A percentile compares a stretch with the other conserved stretches of the same genome.
These are phyloP conservation scores for Beauveria asiatica DNA, from an alignment of 2,329 filamentous ascomycete genomes.

Conservation along the genomic window DNA sequence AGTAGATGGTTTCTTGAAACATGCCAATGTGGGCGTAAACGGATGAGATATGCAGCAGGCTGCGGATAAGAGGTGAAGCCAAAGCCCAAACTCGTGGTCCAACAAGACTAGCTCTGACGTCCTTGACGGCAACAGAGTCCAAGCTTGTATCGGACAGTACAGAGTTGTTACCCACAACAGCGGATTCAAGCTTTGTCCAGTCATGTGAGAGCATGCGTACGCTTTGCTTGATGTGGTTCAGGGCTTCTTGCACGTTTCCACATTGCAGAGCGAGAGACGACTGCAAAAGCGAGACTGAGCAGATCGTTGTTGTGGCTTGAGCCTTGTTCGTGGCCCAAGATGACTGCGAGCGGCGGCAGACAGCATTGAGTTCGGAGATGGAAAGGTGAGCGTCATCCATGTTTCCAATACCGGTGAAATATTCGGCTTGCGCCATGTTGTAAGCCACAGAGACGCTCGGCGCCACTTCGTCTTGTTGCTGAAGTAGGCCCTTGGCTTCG, in stretches of 20 bases:
- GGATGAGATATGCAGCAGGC: constrained; percentile 63
- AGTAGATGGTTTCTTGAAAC: constrained; percentile 81
- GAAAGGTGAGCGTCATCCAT: constrained; percentile 47
- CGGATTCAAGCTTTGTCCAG: constrained; percentile 42
- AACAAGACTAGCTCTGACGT: constrained; percentile 15
- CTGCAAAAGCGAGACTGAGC: constrained; percentile 41
- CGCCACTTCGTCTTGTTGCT: constrained; percentile 26
- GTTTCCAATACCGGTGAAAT: constrained; percentile 59
- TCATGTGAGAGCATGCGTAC: constrained; percentile 48
- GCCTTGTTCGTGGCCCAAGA: constrained; percentile 27
- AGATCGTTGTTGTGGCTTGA: constrained; percentile 24
- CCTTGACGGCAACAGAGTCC: constrained; percentile 19
- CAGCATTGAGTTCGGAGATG: constrained; percentile 24
- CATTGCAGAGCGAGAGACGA: constrained; percentile 57
- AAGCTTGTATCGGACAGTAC: constrained; percentile 23
- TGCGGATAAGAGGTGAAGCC: constrained; percentile 63
- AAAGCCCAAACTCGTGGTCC: constrained; percentile 69
- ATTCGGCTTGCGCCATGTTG: constrained; percentile 66
- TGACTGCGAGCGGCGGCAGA: constrained; percentile 22
- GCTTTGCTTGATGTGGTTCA: constrained; percentile 48
- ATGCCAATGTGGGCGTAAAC: constrained; percentile 79
- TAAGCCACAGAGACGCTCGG: constrained; percentile 34
- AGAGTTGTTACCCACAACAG: constrained; percentile 19
- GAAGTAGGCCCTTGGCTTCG: constrained; percentile 43
- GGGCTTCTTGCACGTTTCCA: constrained; percentile 50